phyloP scores from a whole-genome alignment of 805 yeast genomes.

The Kazachstania psychrophila region DNA sequence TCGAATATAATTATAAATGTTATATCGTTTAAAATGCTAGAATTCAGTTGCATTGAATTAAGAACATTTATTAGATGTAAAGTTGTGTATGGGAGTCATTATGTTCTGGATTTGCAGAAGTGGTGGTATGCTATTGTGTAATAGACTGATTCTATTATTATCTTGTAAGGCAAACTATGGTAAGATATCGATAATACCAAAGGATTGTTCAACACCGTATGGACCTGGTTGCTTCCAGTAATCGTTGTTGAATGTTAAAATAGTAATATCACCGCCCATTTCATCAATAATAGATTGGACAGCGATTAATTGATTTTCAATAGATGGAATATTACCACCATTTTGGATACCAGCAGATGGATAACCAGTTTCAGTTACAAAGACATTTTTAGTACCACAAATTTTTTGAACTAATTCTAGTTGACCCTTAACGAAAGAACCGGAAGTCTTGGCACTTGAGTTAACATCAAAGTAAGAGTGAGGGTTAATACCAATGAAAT shows the following conservation, averaged over 20 bases:
- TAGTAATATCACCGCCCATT: slow-evolving; percentile 52
- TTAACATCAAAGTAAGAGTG: slow-evolving; percentile 72
- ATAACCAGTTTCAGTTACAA: slow-evolving; percentile 82
- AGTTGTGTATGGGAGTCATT: no score
- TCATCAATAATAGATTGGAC: slow-evolving; percentile 51
- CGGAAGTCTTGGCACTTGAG: slow-evolving; percentile 58
- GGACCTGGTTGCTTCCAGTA: slow-evolving; percentile 81
- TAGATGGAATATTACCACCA: slow-evolving; percentile 65
- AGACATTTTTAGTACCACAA: slow-evolving; percentile 48
- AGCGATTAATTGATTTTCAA: slow-evolving; percentile 64
- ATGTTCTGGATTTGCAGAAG: neutral
- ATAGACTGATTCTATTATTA: neutral
- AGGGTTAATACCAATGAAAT: slow-evolving; percentile 77
- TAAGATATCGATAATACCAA: slow-evolving; percentile 48
- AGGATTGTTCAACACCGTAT: slow-evolving; percentile 78
- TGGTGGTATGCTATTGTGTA: neutral
- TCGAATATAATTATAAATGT: no score
- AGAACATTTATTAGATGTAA: no score
- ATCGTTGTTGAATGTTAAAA: slow-evolving; percentile 76
- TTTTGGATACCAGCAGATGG: slow-evolving; percentile 66
- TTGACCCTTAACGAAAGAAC: slow-evolving; percentile 61
- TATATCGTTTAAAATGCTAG: no score
- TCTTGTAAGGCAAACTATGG: slow-evolving; percentile 4
- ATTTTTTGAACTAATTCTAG: slow-evolving; percentile 40
- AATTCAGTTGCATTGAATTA: no score